A percentile compares a stretch with the other conserved stretches of the same genome.
These are phyloP conservation scores for Lentinula lateritia DNA, from an alignment of 768 basidiomycete species.

Conservation along the genomic window DNA sequence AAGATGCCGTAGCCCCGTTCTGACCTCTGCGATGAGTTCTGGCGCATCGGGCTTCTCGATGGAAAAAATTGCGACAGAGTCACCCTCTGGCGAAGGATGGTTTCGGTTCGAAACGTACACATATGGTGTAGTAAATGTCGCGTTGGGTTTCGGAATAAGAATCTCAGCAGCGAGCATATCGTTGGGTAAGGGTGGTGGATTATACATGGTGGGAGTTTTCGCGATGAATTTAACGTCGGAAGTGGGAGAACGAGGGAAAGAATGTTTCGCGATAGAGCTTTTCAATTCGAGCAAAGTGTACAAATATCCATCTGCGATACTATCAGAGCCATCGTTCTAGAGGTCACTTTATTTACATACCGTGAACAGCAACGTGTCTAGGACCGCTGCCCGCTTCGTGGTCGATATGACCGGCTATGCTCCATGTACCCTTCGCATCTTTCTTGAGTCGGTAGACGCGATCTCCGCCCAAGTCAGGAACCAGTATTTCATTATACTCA, in stretches of 20 bases:
- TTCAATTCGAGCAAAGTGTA: conserved; percentile 69
- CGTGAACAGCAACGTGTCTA: conserved; percentile 59
- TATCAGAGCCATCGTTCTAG: not conserved
- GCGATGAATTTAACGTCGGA: conserved; percentile 35
- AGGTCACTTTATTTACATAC: conserved; percentile 30
- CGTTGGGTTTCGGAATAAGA: conserved; percentile 50
- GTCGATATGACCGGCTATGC: conserved; percentile 39
- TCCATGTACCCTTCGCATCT: conserved; percentile 39
- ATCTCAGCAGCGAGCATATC: conserved; percentile 68
- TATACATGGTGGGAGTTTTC: conserved; percentile 43
- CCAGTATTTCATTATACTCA: conserved; percentile 50
- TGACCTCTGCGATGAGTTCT: conserved; percentile 53
- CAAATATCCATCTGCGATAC: conserved; percentile 45
- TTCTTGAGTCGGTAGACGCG: conserved; percentile 53
- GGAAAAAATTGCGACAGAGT: conserved; percentile 67
- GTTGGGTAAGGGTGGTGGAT: conserved; percentile 35
- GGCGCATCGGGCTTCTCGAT: conserved; percentile 39
- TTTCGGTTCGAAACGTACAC: conserved; percentile 76
- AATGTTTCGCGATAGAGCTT: conserved; percentile 52
- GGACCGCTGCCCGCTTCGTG: conserved; percentile 61
- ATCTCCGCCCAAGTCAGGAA: conserved; percentile 77
- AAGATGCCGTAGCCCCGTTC: conserved; percentile 65
- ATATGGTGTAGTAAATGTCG: conserved; percentile 47
- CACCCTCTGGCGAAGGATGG: conserved; percentile 62
- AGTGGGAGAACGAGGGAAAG: conserved; percentile 34